Evolutionary conservation across 805 yeast species (phyloP).

Genomic region (Wickerhamomyces hampshirensis): DNA sequence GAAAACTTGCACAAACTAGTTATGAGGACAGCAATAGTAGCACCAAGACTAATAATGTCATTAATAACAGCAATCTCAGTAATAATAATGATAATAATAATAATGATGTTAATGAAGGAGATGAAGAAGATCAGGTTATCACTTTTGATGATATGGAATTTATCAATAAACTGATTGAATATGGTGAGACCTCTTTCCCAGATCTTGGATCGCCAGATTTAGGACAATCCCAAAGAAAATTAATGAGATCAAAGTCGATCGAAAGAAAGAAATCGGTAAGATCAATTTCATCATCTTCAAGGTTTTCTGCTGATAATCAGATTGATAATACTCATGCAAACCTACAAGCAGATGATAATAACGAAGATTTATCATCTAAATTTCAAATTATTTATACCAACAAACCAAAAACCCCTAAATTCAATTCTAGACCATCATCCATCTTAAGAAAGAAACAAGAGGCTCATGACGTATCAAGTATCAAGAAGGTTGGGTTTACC

Average conservation of each 20-base stretch:
- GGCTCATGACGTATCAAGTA: slow-evolving; percentile 2
- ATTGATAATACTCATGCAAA: slow-evolving; percentile 8
- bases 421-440: slow-evolving; percentile 1
- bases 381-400: slow-evolving; percentile 17
- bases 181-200: slow-evolving; percentile 37
- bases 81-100: slow-evolving; percentile 1
- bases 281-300: slow-evolving; percentile 24
- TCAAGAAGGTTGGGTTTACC: slow-evolving; percentile 39
- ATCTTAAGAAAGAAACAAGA: slow-evolving; percentile 6
- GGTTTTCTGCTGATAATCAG: too few species aligned
- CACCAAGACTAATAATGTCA: too few species aligned
- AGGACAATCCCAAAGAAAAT: slow-evolving; percentile 25
- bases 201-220: slow-evolving; percentile 26
- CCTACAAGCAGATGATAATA: slow-evolving; percentile 3
- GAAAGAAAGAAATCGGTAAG: slow-evolving; percentile 32
- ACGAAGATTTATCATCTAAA: background rate
- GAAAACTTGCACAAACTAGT: background rate
- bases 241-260: slow-evolving; percentile 30
- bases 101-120: background rate
- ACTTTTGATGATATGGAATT: slow-evolving; percentile 32
- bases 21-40: slow-evolving; percentile 5
- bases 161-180: slow-evolving; percentile 34
- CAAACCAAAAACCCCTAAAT: slow-evolving; percentile 8
- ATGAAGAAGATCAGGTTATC: slow-evolving; percentile 15
- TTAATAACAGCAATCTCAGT: too few species aligned